Evolutionary conservation across 352 stramenopile species (phyloP), one percentile per base, ranked within the genome.

Genomic region (Globisporangium rhizosaccharum): DNA sequence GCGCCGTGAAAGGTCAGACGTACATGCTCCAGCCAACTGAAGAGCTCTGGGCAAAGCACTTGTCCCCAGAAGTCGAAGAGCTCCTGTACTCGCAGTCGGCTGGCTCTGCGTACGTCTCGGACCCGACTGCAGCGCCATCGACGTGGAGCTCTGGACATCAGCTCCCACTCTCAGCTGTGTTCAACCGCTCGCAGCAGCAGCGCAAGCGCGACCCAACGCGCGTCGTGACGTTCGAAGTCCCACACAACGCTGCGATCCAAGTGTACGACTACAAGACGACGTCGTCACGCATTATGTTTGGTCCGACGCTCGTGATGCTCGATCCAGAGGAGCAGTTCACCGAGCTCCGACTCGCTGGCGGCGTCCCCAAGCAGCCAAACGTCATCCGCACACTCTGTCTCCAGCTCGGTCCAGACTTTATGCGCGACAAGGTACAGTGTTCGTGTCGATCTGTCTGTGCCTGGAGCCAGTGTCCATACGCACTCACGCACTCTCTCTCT

Each of bases 261-360:
- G 78, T 92, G 10, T 92, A 92, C 61, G 81, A 92, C 69, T 92
- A 90, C 70, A 89, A 88, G 63, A 89, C 80, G 45, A 90, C 80
- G 25, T 87, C 74, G 36, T 90, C 80, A 2, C 80, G 83, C 33
- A 92, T 92, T 42, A 68, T 90, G 57, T 92, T 92, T 65, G 83
- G 83, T 0, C 83, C 83, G 23, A 90, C 80, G 6, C 65, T 92
- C 0, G 81, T 90, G 18, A 92, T 92, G 83, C 68, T 92, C 10
- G 80, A 87, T 18, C 83, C 83, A 1, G 83, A 92, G 30, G 83
- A 92, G 63, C 83, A 92, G 52, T 90, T 92, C 64, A 92, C 79
- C 15, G 76, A 90, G 28, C 66, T 92, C n/a, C 75, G 78, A 1
- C 73, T 92, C 10, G 72, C 80, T 4, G 83, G 83, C 4, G 67